Conservation (phyloP, 805 yeast genomes). For the Nadsonia fulvescens region DNA sequence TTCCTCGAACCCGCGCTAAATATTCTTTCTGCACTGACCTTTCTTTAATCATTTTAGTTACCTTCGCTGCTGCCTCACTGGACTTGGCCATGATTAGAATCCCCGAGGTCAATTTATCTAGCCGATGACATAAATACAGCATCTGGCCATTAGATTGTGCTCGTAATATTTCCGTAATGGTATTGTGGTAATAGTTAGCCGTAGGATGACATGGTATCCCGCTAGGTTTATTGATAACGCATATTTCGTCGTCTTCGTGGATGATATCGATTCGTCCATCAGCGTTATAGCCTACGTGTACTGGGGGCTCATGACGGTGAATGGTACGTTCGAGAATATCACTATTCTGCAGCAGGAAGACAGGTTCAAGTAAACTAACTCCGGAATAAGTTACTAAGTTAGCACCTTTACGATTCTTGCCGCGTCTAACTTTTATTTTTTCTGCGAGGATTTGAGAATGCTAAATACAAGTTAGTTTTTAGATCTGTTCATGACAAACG, state of each 20-base stretch:
- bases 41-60: slow-evolving; percentile 51
- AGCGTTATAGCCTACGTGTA: too few relatives aligned
- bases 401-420: too few relatives aligned
- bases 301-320: slow-evolving; percentile 89
- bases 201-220: slow-evolving; percentile 96
- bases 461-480: too few relatives aligned
- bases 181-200: slow-evolving; percentile 63
- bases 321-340: slow-evolving; percentile 67
- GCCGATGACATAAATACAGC: slow-evolving; percentile 76
- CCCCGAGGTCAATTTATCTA: slow-evolving; percentile 86
- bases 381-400: too few relatives aligned
- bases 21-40: slow-evolving; percentile 67
- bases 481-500: slow-evolving; percentile 58
- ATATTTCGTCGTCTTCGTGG: slow-evolving; percentile 54
- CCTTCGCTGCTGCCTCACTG: slow-evolving; percentile 55
- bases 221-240: slow-evolving; percentile 83
- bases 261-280: slow-evolving; percentile 43
- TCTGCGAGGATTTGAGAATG: too few relatives aligned
- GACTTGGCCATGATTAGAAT: slow-evolving; percentile 78
- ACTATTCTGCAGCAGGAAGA: slow-evolving; percentile 66
- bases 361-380: slow-evolving; percentile 43
- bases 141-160: slow-evolving; percentile 43
- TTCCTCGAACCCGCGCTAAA: slow-evolving; percentile 74
- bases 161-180: slow-evolving; percentile 61
- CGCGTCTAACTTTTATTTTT: too few relatives aligned